A percentile compares a stretch with the other conserved stretches of the same genome.
phyloP scores from a whole-genome alignment of 2,329 filamentous ascomycete genomes.

The Aspergillus fructus region DNA sequence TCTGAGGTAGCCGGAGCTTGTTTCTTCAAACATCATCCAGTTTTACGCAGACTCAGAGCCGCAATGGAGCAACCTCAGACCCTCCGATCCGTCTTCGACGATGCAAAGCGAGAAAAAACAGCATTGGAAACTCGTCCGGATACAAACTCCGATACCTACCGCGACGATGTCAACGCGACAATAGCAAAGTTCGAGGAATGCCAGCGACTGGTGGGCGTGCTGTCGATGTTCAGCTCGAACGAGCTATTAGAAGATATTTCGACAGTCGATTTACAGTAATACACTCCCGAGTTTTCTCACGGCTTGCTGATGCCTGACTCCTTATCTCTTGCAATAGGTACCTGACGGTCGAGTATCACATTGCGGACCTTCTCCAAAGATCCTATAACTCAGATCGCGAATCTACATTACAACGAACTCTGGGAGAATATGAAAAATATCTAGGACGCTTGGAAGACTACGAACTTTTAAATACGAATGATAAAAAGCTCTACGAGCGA shows the following conservation, averaged over 20 bases:
- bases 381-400: slow-evolving; percentile 64
- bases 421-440: slow-evolving; percentile 74
- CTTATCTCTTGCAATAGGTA: slow-evolving; percentile 50
- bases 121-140: slow-evolving; percentile 64
- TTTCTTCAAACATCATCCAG: neutral
- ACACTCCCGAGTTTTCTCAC: neutral
- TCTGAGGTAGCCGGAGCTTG: slow-evolving; percentile 24
- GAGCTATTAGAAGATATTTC: slow-evolving; percentile 84
- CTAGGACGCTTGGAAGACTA: slow-evolving; percentile 77
- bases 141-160: slow-evolving; percentile 64
- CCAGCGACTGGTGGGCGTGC: slow-evolving; percentile 64
- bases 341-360: slow-evolving; percentile 71
- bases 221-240: slow-evolving; percentile 87
- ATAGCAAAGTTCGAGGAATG: slow-evolving; percentile 73
- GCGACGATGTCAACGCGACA: slow-evolving; percentile 64
- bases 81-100: slow-evolving; percentile 55
- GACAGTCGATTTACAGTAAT: slow-evolving; percentile 76
- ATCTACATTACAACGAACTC: slow-evolving; percentile 60
- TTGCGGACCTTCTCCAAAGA: slow-evolving; percentile 76
- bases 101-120: slow-evolving; percentile 56
- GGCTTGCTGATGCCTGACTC: slow-evolving; percentile 22
- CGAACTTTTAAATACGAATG: slow-evolving; percentile 63
- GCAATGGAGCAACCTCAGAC: slow-evolving; percentile 53
- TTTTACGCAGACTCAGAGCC: neutral
- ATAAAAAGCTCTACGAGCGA: slow-evolving; percentile 68